Base-by-base conservation (phyloP, 176 grass and related monocot species). In the Aegilops sharonensis region DNA sequence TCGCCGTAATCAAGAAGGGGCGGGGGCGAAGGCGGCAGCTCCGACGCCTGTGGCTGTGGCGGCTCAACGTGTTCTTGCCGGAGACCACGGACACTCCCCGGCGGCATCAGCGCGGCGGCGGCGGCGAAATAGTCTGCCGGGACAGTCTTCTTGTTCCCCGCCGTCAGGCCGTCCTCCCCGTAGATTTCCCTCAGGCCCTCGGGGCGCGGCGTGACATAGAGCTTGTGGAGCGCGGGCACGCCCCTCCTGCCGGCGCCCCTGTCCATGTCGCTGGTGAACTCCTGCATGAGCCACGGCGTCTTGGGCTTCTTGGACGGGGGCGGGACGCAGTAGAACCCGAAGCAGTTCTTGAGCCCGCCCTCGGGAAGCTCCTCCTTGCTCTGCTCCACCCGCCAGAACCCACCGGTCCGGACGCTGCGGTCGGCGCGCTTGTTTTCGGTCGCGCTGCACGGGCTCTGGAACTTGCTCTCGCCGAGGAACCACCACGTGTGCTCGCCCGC, bases 171-270 rank as follows among this genome's bases (percentile, higher is more conserved):
- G 1, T 57, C 70, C 70, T 77, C 56, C 37, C 77, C 85, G 3
- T 80, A 72, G 37, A 72, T 17, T 7, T 82, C 45, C 32, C 3
- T 47, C 31, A 2, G 61, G 65, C 84, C 40, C 43, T 47, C 60
- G 40, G 40, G 2, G 65, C 57, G 75, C 75, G 87, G 87, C 42
- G 81, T 30, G 67, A 89, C 17, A 42, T 89, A 84, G 25, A 54
- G 50, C 50, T 54, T 54, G 50, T 54, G 50, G 50, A 54, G 50
- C 50, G 50, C 50, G 50, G 50, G 50, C 50, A 54, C 15, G 15
- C 50, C 50, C 50, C 2, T 54, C 50, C 50, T 54, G 15, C 50
- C 50, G 15, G 5, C 50, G 50, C 50, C 50, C 50, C 15, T 7
- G 15, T 54, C 50, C 50, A 0, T 54, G 15, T 54, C 50, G 15